These are phyloP conservation scores for Microthlaspi erraticum DNA, from an alignment of 345 rosid genomes.

Conservation along the genomic window DNA sequence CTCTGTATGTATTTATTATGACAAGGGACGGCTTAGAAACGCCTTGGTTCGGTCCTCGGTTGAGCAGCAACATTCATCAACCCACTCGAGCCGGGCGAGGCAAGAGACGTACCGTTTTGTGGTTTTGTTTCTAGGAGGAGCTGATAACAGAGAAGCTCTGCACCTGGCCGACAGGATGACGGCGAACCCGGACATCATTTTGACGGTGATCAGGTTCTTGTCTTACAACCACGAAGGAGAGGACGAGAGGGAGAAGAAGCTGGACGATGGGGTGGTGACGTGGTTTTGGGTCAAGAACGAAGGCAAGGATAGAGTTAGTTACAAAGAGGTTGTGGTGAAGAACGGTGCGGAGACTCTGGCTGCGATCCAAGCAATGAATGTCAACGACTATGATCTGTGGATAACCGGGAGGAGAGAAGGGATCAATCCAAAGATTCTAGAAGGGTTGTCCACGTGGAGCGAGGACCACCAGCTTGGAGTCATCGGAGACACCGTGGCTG, in stretches of 20 bases:
- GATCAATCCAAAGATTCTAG: conserved; percentile 58
- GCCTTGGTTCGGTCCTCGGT: conserved; percentile 18
- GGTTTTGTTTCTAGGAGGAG: conserved; percentile 75
- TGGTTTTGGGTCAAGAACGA: conserved; percentile 84
- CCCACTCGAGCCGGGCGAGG: conserved; percentile 7
- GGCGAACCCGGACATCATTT: conserved; percentile 48
- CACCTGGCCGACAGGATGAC: conserved; percentile 63
- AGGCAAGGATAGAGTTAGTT: conserved; percentile 55
- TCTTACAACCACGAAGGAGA: conserved; percentile 57
- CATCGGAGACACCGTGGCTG: conserved; percentile 65
- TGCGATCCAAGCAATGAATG: conserved; percentile 63
- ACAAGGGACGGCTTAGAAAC: conserved; percentile 49
- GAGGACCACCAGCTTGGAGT: conserved; percentile 61
- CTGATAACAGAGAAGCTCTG: conserved; percentile 76
- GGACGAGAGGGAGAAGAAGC: conserved; percentile 68
- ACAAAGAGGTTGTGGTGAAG: conserved; percentile 66
- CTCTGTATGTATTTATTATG: conserved; percentile 69
- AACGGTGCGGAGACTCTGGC: conserved; percentile 71
- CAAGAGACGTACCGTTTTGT: conserved; percentile 42
- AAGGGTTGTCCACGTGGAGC: conserved; percentile 69
- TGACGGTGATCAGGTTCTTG: conserved; percentile 63
- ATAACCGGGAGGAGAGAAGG: conserved; percentile 74
- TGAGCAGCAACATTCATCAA: conserved; percentile 21
- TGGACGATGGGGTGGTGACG: conserved; percentile 74
- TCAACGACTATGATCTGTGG: conserved; percentile 61